These are phyloP conservation scores for Fragilariopsis cylindrus DNA, from an alignment of 108 stramenopile genomes.

Conservation along the genomic window DNA sequence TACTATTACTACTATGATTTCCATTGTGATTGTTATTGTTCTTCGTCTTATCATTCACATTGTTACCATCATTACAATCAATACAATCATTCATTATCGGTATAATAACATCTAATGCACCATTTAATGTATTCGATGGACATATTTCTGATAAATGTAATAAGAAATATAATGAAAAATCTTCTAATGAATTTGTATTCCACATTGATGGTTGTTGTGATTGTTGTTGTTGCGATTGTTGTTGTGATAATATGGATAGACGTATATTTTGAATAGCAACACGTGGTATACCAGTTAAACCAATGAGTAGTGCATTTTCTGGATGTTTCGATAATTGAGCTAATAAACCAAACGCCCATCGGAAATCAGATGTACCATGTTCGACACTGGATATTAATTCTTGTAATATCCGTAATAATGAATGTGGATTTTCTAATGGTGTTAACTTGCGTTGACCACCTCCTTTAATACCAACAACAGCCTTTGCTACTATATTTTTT, in stretches of 20 bases:
- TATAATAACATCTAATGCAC: conserved; percentile 25
- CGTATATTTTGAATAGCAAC: conserved; percentile 31
- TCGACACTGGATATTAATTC: conserved; percentile 33
- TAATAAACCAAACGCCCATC: conserved; percentile 42
- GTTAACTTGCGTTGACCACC: conserved; percentile 15
- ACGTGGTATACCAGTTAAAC: conserved; percentile 29
- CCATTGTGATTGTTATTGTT: not conserved
- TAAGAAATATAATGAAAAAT: conserved; percentile 38
- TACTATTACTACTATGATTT: not conserved
- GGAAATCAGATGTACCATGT: conserved; percentile 37
- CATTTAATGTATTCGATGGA: not conserved
- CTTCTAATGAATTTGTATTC: conserved; percentile 38
- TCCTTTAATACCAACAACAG: not conserved
- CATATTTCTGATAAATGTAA: conserved; percentile 28
- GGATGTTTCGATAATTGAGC: conserved; percentile 28
- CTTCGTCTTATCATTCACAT: not conserved
- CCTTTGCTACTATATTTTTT: not conserved
- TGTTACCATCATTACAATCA: not conserved
- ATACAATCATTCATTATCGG: conserved; percentile 27
- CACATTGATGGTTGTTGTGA: conserved; percentile 16
- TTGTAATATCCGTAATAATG: conserved; percentile 39
- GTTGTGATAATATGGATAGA: conserved; percentile 6
- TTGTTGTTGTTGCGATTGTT: not conserved
- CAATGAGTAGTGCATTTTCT: conserved; percentile 41
- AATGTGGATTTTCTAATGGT: conserved; percentile 41